phyloP scores from a whole-genome alignment of 805 yeast genomes.

The Sugiyamaella marilandica region DNA sequence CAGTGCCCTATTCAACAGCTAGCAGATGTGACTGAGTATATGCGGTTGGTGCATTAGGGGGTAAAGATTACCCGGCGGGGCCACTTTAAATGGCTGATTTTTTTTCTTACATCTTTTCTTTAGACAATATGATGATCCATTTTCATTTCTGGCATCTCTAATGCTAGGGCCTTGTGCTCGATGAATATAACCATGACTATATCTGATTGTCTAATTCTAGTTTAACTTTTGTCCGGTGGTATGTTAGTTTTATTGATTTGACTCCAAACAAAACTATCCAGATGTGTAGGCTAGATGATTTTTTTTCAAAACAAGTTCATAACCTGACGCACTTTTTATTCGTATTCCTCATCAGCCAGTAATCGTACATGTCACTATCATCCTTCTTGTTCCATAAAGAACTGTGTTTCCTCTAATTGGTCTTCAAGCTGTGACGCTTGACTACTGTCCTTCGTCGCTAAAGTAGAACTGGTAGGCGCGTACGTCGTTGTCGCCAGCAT shows the following conservation, averaged over 20 bases:
- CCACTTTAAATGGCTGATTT: background rate
- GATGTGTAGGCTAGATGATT: background rate
- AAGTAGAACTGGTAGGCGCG: conserved; percentile 4
- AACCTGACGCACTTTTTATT: background rate
- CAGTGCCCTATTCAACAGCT: no score
- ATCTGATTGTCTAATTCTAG: conserved; percentile 13
- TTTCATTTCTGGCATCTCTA: conserved; percentile 30
- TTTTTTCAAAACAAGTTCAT: background rate
- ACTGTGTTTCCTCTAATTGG: conserved; percentile 23
- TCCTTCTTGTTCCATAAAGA: conserved; percentile 24
- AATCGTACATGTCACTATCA: background rate
- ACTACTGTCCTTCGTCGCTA: background rate
- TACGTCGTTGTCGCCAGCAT: conserved; percentile 4
- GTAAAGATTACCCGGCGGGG: background rate
- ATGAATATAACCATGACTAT: conserved; percentile 27
- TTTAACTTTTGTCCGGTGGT: background rate
- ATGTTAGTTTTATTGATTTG: background rate
- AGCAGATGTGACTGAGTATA: no score
- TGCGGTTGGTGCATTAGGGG: no score
- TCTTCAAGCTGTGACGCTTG: conserved; percentile 8
- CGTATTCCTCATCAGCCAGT: background rate
- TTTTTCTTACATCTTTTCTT: background rate
- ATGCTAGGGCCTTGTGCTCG: conserved; percentile 28
- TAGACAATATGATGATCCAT: conserved; percentile 20
- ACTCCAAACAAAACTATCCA: background rate